phyloP scores from a whole-genome alignment of 1,284 basidiomycete genomes.

The Coniferiporia weirii region DNA sequence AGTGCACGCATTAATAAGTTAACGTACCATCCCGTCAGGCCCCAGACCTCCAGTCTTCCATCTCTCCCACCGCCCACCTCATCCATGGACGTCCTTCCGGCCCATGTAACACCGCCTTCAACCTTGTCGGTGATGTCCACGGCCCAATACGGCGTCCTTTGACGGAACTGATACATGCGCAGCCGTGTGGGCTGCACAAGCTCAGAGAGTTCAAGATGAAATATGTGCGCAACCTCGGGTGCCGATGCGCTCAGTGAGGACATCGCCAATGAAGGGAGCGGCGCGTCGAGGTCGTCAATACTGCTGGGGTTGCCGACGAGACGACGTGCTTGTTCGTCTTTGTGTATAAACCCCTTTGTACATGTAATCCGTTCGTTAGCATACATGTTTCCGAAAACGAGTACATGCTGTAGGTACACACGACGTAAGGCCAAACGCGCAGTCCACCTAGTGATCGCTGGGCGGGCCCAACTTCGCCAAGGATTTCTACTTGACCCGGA shows the following conservation, averaged over 20 bases:
- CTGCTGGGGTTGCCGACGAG: conserved; percentile 9
- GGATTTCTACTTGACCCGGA: conserved; percentile 52
- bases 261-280: conserved; percentile 58
- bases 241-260: conserved; percentile 45
- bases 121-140: conserved; percentile 66
- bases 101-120: conserved; percentile 9
- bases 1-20: conserved; percentile 51
- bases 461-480: conserved; percentile 60
- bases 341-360: conserved; percentile 57
- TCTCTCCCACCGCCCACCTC: conserved; percentile 40
- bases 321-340: conserved; percentile 21
- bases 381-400: background rate
- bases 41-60: conserved; percentile 66
- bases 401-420: conserved; percentile 33
- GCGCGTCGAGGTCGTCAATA: conserved; percentile 31
- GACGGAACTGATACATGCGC: conserved; percentile 51
- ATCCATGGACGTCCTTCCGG: conserved; percentile 26
- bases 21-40: conserved; percentile 78
- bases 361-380: background rate
- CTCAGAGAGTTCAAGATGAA: conserved; percentile 61
- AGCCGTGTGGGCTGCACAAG: conserved; percentile 44
- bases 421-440: conserved; percentile 70
- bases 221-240: conserved; percentile 61
- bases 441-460: conserved; percentile 56
- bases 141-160: conserved; percentile 55